These are phyloP conservation scores for Tricharina praecox DNA, from an alignment of 495 filamentous ascomycete species.

Conservation along the genomic window DNA sequence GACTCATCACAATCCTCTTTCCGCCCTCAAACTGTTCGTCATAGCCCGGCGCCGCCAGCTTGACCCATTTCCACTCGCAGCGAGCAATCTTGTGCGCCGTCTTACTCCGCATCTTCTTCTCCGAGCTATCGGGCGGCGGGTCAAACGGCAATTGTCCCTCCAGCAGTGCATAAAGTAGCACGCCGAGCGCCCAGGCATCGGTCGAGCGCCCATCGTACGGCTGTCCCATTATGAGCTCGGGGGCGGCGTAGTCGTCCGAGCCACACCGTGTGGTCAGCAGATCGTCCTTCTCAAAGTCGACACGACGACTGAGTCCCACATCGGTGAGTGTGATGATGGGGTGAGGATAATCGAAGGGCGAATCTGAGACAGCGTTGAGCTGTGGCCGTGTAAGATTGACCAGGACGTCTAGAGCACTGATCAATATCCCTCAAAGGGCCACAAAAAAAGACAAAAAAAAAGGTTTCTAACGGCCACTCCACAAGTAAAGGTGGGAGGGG, in stretches of 20 bases:
- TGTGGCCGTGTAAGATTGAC: constrained; percentile 54
- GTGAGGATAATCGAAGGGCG: constrained; percentile 42
- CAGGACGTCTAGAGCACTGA: constrained; percentile 55
- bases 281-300: constrained; percentile 42
- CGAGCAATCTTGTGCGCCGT: constrained; percentile 87
- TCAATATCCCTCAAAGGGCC: constrained; percentile 9
- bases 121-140: constrained; percentile 53
- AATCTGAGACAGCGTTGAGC: constrained; percentile 34
- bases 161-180: constrained; percentile 82
- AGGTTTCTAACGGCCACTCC: neutral
- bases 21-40: constrained; percentile 52
- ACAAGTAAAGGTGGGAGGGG: constrained; percentile 13
- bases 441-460: constrained; percentile 2
- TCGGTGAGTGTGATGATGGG: constrained; percentile 81
- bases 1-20: constrained; percentile 58
- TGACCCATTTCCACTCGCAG: constrained; percentile 85
- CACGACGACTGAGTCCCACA: constrained; percentile 70
- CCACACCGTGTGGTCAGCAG: constrained; percentile 82
- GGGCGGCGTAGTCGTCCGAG: constrained; percentile 91
- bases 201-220: constrained; percentile 84
- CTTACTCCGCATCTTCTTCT: constrained; percentile 53
- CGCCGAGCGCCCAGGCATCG: constrained; percentile 90
- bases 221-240: constrained; percentile 88
- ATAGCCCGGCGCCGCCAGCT: constrained; percentile 50
- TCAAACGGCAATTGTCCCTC: constrained; percentile 88